Evolutionary conservation across 169 alveolate genomes (phyloP).

Genomic region (Sarcocystis neurona): DNA sequence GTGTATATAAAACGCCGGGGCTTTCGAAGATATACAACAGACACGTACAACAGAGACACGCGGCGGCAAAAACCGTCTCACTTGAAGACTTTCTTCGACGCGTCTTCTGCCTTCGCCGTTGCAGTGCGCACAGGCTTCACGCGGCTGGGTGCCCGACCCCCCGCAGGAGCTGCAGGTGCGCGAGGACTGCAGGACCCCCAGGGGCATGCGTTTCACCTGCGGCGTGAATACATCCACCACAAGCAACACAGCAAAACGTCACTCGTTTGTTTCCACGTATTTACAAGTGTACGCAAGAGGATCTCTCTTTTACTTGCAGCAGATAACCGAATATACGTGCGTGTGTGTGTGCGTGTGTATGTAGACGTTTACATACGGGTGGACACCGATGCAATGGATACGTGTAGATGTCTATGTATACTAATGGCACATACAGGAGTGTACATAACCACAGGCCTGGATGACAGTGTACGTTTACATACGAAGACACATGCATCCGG

Average conservation of each 20-base stretch:
- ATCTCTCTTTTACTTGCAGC: no score
- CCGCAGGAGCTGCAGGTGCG: not conserved
- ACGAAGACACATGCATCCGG: not conserved
- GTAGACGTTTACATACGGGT: not conserved
- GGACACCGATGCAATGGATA: not conserved
- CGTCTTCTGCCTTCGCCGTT: not conserved
- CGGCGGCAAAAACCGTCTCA: not conserved
- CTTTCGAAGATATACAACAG: not conserved
- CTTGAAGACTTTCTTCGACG: not conserved
- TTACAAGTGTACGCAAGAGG: no score
- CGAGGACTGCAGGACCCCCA: slow-evolving; percentile 13
- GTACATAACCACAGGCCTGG: not conserved
- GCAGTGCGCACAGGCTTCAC: not conserved
- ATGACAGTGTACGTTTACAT: not conserved
- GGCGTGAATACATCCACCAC: no score
- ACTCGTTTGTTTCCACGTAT: no score
- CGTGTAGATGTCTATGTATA: not conserved
- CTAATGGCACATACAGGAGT: not conserved
- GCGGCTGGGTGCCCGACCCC: not conserved
- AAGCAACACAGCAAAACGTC: no score
- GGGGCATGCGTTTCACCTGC: no score
- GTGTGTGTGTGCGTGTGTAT: not conserved
- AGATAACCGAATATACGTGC: no score
- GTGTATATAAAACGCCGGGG: not conserved
- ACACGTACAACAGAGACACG: not conserved